Base-by-base conservation (phyloP, 192 early-diverging fungal species). In the Lobosporangium transversale region DNA sequence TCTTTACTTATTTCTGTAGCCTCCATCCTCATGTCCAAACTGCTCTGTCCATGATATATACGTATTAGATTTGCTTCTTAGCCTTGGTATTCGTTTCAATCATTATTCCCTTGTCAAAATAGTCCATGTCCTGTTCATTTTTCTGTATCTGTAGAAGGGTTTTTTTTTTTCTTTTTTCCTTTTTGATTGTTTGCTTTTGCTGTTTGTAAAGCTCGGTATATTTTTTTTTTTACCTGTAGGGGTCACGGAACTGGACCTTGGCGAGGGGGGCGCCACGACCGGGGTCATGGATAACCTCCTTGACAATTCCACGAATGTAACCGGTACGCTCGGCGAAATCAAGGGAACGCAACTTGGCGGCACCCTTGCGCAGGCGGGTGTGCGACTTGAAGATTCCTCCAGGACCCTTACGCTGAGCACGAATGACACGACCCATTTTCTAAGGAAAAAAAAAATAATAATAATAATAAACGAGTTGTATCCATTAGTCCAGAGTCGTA, bases 271-370 rank as follows among this genome's bases (percentile, higher is more conserved):
- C 95, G 84, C 95, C 95, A 89, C 95, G 92, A 82, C 95, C 95
- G 66, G 95, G 92, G 80, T 97, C 95, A 87, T 99, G 97, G 85
- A 99, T 89, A 85, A 99, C 97, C 85, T 97, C 95, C 92, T 96
- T 96, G 84, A 99, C 92, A 68, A 98, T 84, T 79, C 97, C 97
- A 66, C 95, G 93, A 80, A 97, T 89, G 89, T 97, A 99, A 71
- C 97, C 96, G 84, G 97, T 88, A 83, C 95, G 91, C 87, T 99
- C 97, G 76, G 96, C 89, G 83, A 87, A 99, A 89, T 99, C 97
- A 66, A 95, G 81, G 62, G 94, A 80, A 79, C 97, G 91, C 87
- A 93, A 89, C 90, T 96, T 94, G 83, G 97, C 97, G 67, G 97
- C 95, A 59, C 95, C 97, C 86, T 94, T 91, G 78, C 97, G 90